Evolutionary conservation across 1,284 basidiomycete species (phyloP), one percentile per base, ranked within the genome.

Genomic region (Laetiporus sulphureus): DNA sequence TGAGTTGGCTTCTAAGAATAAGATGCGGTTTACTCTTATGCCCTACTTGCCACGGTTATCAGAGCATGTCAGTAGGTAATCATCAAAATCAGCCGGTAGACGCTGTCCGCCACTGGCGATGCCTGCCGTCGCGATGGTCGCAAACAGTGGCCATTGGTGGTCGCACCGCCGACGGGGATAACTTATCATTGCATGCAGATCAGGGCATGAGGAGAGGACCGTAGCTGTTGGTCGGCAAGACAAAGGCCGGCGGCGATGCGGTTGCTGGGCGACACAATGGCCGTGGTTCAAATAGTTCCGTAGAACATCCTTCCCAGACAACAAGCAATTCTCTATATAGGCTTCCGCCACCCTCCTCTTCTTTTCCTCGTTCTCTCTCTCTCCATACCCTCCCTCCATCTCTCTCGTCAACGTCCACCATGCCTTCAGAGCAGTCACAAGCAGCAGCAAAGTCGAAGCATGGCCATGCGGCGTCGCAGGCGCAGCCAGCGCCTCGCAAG

Each of bases 401-500:
- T 38, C 46, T 42, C 29, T 40, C 42, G 16, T 35, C 36, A 5
- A 32, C 38, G 2, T 22, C 37, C 42, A 23, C 38, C 46, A 62
- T 60, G 60, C 55, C 59, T 40, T 55, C 59, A 39, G 55, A 58
- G 43, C 42, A 54, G 16, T n/a, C n/a, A n/a, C 55, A 55, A 43
- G 48, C 55, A 13, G 44, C 43, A 30, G 49, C 52, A 23, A 80
- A 77, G 60, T 64, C 78, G 23, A 84, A 83, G 64, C 77, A 81
- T 43, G 60, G 65, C 27, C 72, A 79, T 60, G 73, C 79, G 15
- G 65, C 80, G 12, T 75, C 81, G 1, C 69, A 79, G 50, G 72
- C 77, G 16, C 71, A 73, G 38, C 69, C 84, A 30, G 79, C 84
- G 13, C 88, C 90, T 13, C 75, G 91, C 51, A 92, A 91, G 71